Conservation (phyloP, 495 filamentous ascomycete species). For the Paragyromitra xinjiangensis region DNA sequence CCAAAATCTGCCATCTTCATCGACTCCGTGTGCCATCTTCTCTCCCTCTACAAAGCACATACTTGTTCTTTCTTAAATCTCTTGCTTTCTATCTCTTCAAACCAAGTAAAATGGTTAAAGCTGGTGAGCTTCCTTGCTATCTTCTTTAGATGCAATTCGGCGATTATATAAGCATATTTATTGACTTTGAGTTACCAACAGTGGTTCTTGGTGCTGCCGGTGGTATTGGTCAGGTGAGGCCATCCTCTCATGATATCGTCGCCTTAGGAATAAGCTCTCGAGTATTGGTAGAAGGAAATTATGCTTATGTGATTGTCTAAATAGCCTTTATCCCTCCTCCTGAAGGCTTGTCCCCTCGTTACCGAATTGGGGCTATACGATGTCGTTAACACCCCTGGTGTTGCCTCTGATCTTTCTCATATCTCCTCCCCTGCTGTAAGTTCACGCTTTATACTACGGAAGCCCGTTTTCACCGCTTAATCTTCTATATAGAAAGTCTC, state of each 20-base stretch:
- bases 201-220: slow-evolving; percentile 96
- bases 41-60: slow-evolving; percentile 9
- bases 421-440: slow-evolving; percentile 92
- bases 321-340: slow-evolving; percentile 92
- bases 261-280: background rate
- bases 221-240: slow-evolving; percentile 92
- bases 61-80: slow-evolving; percentile 34
- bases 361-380: slow-evolving; percentile 95
- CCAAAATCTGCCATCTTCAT: slow-evolving; percentile 2
- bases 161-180: background rate
- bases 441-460: slow-evolving; percentile 40
- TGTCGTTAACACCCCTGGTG: slow-evolving; percentile 98
- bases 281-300: background rate
- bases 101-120: slow-evolving; percentile 79
- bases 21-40: slow-evolving; percentile 19
- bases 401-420: slow-evolving; percentile 93
- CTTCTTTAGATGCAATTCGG: background rate
- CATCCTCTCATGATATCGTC: background rate
- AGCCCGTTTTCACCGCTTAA: background rate
- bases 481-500: slow-evolving; percentile 76
- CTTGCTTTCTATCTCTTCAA: slow-evolving; percentile 33
- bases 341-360: slow-evolving; percentile 85
- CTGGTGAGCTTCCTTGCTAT: slow-evolving; percentile 67
- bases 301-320: slow-evolving; percentile 56
- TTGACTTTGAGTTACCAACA: slow-evolving; percentile 56